These are phyloP conservation scores for Colletotrichum echinochloae DNA, from an alignment of 2,329 filamentous ascomycete genomes.

Conservation along the genomic window DNA sequence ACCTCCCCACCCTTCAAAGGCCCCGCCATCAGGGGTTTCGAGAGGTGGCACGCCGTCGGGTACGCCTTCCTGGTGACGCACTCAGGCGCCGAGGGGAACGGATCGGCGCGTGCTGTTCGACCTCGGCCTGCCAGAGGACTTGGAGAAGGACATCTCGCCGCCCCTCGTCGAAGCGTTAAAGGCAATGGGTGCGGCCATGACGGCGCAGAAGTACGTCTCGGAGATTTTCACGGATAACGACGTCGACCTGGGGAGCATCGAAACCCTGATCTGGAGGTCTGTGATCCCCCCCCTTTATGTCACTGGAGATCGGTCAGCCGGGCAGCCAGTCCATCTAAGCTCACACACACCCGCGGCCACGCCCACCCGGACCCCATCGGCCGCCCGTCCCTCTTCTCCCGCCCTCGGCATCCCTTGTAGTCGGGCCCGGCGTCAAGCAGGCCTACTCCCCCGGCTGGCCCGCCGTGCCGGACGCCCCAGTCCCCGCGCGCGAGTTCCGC, in stretches of 20 bases:
- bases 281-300: background rate
- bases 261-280: slow-evolving; percentile 45
- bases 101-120: slow-evolving; percentile 3
- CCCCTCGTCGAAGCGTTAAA: background rate
- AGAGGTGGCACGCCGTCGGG: slow-evolving; percentile 11
- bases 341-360: slow-evolving; percentile 27
- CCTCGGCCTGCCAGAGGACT: slow-evolving; percentile 8
- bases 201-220: slow-evolving; percentile 16
- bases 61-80: slow-evolving; percentile 16
- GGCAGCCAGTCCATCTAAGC: no score
- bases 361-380: slow-evolving; percentile 47
- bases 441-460: slow-evolving; percentile 40
- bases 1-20: slow-evolving; percentile 12
- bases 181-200: background rate
- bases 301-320: no score
- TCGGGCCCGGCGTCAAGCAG: slow-evolving; percentile 43
- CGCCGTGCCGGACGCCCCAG: slow-evolving; percentile 15
- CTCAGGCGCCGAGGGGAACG: background rate
- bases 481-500: slow-evolving; percentile 36
- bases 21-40: slow-evolving; percentile 11
- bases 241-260: slow-evolving; percentile 14
- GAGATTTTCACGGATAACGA: slow-evolving; percentile 17
- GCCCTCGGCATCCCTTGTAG: slow-evolving; percentile 42
- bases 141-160: slow-evolving; percentile 4
- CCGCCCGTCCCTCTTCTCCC: slow-evolving; percentile 44